Base-by-base conservation (phyloP, 805 yeast genomes). In the Wickerhamomyces bisporus region DNA sequence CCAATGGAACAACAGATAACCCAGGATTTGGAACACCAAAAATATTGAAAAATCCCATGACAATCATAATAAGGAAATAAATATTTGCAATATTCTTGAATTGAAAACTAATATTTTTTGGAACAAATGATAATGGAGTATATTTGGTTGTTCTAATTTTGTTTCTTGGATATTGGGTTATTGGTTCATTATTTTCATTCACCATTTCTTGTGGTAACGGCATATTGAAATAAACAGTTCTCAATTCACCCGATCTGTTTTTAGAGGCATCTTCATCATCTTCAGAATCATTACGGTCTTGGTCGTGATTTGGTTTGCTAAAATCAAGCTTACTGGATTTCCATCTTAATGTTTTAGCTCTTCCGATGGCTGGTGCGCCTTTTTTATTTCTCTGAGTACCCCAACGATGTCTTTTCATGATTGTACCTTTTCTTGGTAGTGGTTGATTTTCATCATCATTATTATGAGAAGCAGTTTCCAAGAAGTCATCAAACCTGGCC, bases 61-160 rank as follows among this genome's bases (percentile, higher is more conserved):
- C 82, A 52, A 81, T 83, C 64, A 86, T 66, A 23, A 78, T 65
- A 49, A 91, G 65, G 71, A 91, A 91, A 65, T 88, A 91, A 35
- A 86, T 68, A 62, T 93, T 93, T 27, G 98, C 98, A 43, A 88
- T 76, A 57, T 89, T 91, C 48, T 74, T 77, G 60, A 88, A 89
- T 64, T 91, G 98, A 46, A 75, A 71, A 33, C 64, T 62, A 32
- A 91, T 60, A 60, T 91, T 87, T 59, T 88, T 88, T 6, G 98
- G 98, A 17, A 91, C 50, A 55, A 91, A 91, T 9, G 88, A 70
- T 30, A 91, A 56, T 4, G 98, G 97, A 2, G 98, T 91, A 62
- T 91, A 93, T 64, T 88, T 89, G 4, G 98, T 86, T 0, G 98
- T 88, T 65, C 97, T 77, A 48, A 91, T 86, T 57, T 88, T 88